Base-by-base conservation (phyloP, 2,329 filamentous ascomycete genomes). In the Colletotrichum melonis region DNA sequence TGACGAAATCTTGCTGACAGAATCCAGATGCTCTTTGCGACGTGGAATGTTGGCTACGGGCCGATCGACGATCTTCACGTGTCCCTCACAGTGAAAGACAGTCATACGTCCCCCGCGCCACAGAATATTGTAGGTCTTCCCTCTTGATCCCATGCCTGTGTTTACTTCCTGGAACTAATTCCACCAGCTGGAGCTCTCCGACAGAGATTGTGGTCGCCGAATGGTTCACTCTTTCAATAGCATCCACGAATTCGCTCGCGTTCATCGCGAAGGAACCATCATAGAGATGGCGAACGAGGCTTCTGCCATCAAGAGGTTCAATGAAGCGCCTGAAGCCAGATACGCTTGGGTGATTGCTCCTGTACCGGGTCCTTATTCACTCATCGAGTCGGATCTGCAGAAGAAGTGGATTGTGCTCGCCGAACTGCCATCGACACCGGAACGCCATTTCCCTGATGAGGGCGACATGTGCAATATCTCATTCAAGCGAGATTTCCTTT, bases 141-240 rank as follows among this genome's bases (percentile, higher is more conserved):
- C 28, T 12, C 14, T 55, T 11, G 4, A 55, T 24, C 1, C 22
- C 16, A 5, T 26, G 5, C 54, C 22, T 6, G 4, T 38, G 6
- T 9, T 24, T 24, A 3, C 22, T 6, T 7, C 24, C 1, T 12
- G 9, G 32, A 26, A 11, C 22, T 54, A 35, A 64, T n/a, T n/a
- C 5, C 2, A n/a, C 11, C 22, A 67, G 19, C 56, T 49, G 8
- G 42, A 62, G 56, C 42, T 32, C 19, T 16, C 35, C 12, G 54
- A 66, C 3, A 60, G 71, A n/a, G 19, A 28, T 1, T 70, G 67
- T 6, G 71, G 71, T 1, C 49, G 30, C 22, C 67, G 52, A 5
- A 73, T 73, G 71, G 71, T 73, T 12, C 71, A 73, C 30, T 73
- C 71, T 0, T 73, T 73, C 14, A 46, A 24, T 6, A 65, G 35